Evolutionary conservation across 768 basidiomycete genomes (phyloP), one percentile per base, ranked within the genome.

Genomic region (Amanita polypyramis): DNA sequence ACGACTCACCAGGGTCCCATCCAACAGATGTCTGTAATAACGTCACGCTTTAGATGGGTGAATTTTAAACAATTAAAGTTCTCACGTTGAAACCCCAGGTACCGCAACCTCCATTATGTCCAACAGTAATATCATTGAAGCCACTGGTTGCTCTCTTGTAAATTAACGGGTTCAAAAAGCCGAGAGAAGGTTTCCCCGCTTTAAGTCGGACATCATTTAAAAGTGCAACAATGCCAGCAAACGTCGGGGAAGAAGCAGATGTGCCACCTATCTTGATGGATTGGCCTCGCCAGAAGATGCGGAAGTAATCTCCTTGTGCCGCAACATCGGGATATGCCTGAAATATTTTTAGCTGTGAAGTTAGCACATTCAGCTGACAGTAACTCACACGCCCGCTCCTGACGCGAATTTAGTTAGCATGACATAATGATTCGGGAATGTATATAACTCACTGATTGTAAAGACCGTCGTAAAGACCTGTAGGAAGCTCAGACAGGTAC

Each of bases 251-350:
- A 0, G 80, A 57, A 2, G 77, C 76, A 2, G 80, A 83, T 1
- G 85, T 86, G 43, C 85, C 85, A 2, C 65, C 71, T 45, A 77
- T 68, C 1, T 59, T 52, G 32, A 51, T 51, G 3, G 62, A 25
- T 20, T 45, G 9, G 9, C 78, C 79, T 12, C 55, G 51, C 44
- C 71, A 61, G 60, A 70, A 66, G 42, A 82, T 66, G 17, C 62
- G 58, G 69, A 75, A 85, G 33, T 62, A 54, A 46, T 57, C 52
- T 1, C 68, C 65, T 58, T 80, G 81, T 1, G 82, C 80, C 1
- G 81, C 62, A 39, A 85, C 80, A 50, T 86, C 84, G 2, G 83
- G 84, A 51, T 70, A 62, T 23, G 67, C 82, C 81, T 74, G 39
- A 27, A 17, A 35, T 21, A 44, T 30, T 25, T 30, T 41, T 19